Evolutionary conservation across 805 yeast species (phyloP).

Genomic region (Yamadazyma endophytica): DNA sequence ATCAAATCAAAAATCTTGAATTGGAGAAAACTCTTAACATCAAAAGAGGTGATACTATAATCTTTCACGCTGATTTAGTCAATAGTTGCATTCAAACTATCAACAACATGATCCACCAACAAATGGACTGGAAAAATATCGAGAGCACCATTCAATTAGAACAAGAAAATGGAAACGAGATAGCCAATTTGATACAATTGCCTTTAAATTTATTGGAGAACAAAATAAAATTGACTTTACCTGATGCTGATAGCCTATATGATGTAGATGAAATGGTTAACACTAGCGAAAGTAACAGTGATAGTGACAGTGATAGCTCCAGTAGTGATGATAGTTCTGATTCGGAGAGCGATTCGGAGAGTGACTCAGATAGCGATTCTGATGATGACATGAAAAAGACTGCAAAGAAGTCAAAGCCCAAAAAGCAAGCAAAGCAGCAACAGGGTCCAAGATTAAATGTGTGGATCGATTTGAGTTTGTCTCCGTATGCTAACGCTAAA

Average conservation of each 20-base stretch:
- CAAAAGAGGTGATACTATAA: constrained; percentile 69
- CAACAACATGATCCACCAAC: constrained; percentile 64
- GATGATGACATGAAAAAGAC: constrained; percentile 10
- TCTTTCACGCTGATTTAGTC: constrained; percentile 63
- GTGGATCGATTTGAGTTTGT: constrained; percentile 60
- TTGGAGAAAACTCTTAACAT: constrained; percentile 61
- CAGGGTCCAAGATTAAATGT: constrained; percentile 37
- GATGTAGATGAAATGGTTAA: constrained; percentile 24
- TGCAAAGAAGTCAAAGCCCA: constrained; percentile 4
- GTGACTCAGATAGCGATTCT: constrained; percentile 12
- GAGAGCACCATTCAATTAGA: constrained; percentile 71
- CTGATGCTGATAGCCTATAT: constrained; percentile 34
- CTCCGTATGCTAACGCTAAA: constrained; percentile 88
- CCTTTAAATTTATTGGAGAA: constrained; percentile 72
- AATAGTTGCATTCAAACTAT: constrained; percentile 70
- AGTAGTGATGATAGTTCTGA: constrained; percentile 38
- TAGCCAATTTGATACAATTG: constrained; percentile 58
- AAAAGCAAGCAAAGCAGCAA: constrained; percentile 8
- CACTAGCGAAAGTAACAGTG: constrained; percentile 12
- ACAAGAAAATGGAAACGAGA: constrained; percentile 56
- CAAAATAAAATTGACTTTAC: constrained; percentile 56
- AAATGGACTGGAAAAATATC: constrained; percentile 92
- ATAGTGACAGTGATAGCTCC: constrained; percentile 13
- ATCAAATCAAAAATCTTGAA: constrained; percentile 62
- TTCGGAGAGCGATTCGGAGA: constrained; percentile 17